These are phyloP conservation scores for Penicillium hordei DNA, from an alignment of 2,329 filamentous ascomycete genomes.

Conservation along the genomic window DNA sequence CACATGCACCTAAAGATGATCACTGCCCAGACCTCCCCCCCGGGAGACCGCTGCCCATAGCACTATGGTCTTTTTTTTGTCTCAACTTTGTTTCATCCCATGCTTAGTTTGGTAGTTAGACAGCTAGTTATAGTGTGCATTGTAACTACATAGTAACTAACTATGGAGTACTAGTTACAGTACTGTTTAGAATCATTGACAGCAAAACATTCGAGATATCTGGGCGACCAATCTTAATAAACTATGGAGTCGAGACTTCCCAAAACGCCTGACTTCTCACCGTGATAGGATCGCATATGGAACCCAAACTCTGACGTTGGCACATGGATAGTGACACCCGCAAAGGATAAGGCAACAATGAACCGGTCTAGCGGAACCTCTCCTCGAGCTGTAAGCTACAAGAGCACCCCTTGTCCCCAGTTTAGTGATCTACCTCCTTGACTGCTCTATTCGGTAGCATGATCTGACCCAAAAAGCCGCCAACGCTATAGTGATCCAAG, in stretches of 20 bases:
- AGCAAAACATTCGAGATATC: conserved; percentile 14
- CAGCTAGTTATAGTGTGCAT: neutral
- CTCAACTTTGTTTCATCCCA: neutral
- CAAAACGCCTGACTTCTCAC: neutral
- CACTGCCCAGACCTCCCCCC: neutral
- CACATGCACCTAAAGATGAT: conserved; percentile 1
- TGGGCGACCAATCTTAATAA: conserved; percentile 15
- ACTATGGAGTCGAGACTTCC: conserved; percentile 12
- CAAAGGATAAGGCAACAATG: neutral
- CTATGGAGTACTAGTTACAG: neutral
- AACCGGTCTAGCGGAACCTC: conserved; percentile 2
- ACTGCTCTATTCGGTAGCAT: conserved; percentile 1
- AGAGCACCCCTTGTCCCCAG: neutral
- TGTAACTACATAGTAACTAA: too few relatives aligned
- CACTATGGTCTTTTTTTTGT: neutral
- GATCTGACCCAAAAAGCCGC: conserved; percentile 7
- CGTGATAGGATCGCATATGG: conserved; percentile 3
- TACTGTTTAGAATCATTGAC: neutral
- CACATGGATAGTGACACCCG: neutral
- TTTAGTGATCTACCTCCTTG: conserved; percentile 8
- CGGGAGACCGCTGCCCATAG: neutral
- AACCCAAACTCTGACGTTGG: neutral
- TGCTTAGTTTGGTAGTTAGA: neutral
- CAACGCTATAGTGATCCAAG: conserved; percentile 11
- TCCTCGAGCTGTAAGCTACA: neutral